Conservation (phyloP, 108 stramenopile genomes). For the Conticribra guillardii region DNA sequence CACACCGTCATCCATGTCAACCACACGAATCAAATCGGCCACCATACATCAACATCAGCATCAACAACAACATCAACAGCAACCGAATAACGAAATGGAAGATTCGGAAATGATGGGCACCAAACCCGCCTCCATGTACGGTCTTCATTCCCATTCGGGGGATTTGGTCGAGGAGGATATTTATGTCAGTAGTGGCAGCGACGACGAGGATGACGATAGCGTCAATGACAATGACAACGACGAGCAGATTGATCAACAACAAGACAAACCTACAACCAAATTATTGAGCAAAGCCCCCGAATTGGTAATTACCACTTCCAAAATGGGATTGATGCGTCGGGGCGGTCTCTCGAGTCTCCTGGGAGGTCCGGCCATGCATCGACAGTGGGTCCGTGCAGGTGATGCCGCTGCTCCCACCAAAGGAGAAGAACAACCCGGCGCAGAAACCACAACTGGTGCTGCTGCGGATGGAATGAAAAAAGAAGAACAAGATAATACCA, state of each 20-base stretch:
- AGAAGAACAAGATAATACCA: no score
- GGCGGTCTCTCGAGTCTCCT: constrained; percentile 51
- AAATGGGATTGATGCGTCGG: constrained; percentile 85
- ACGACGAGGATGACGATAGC: constrained; percentile 24
- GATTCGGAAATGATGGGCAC: constrained; percentile 18
- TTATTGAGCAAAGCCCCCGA: constrained; percentile 27
- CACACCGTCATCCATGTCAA: neutral
- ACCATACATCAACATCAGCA: constrained; percentile 8
- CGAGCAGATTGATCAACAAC: constrained; percentile 26
- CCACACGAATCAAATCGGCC: constrained; percentile 28
- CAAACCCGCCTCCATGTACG: constrained; percentile 50
- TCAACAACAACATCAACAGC: neutral
- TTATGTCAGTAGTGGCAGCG: constrained; percentile 73
- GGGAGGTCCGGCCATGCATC: constrained; percentile 50
- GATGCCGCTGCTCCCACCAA: constrained; percentile 5
- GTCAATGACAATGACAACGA: constrained; percentile 24
- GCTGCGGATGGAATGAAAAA: no score
- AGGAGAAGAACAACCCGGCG: constrained; percentile 22
- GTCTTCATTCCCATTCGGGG: constrained; percentile 76
- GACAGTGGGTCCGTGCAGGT: constrained; percentile 76
- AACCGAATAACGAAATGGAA: neutral
- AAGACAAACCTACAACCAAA: constrained; percentile 7
- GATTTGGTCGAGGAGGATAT: constrained; percentile 81
- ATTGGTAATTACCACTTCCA: constrained; percentile 70
- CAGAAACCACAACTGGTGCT: constrained; percentile 18